Evolutionary conservation across 768 basidiomycete species (phyloP).

Genomic region (Mycena epipterygia): DNA sequence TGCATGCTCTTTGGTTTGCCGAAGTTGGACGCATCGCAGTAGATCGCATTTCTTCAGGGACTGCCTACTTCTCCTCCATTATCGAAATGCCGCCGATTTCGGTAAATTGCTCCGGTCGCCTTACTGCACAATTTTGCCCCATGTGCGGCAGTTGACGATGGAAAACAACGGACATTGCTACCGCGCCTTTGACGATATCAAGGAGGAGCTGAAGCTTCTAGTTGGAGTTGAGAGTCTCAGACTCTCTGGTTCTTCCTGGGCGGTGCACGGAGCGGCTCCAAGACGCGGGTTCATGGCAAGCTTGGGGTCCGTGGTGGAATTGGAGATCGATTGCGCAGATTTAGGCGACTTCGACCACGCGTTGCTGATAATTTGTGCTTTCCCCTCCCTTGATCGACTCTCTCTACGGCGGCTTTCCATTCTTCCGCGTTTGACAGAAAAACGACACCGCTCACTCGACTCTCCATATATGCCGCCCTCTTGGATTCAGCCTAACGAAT

Average conservation of each 20-base stretch:
- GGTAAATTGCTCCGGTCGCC: slow-evolving; percentile 6
- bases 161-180: neutral
- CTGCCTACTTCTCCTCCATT: slow-evolving; percentile 2
- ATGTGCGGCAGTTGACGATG: slow-evolving; percentile 9
- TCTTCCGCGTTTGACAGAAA: neutral
- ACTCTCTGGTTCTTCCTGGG: slow-evolving; percentile 6
- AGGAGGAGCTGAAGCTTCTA: slow-evolving; percentile 8
- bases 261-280: slow-evolving; percentile 9
- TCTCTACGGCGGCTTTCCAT: neutral
- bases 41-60: slow-evolving; percentile 10
- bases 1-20: slow-evolving; percentile 15
- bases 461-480: slow-evolving; percentile 2
- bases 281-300: slow-evolving; percentile 14
- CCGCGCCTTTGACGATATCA: neutral
- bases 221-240: neutral
- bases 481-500: neutral
- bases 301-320: slow-evolving; percentile 13
- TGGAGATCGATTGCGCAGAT: slow-evolving; percentile 2
- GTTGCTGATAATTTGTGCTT: slow-evolving; percentile 5
- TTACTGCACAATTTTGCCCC: slow-evolving; percentile 5
- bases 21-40: slow-evolving; percentile 6
- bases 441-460: neutral
- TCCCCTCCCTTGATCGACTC: slow-evolving; percentile 5
- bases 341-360: slow-evolving; percentile 21
- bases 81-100: neutral